Percentiles rank a stretch among this genome's conserved stretches.
These are phyloP conservation scores for Hypholoma sublateritium DNA, from an alignment of 768 basidiomycete species.

Conservation along the genomic window DNA sequence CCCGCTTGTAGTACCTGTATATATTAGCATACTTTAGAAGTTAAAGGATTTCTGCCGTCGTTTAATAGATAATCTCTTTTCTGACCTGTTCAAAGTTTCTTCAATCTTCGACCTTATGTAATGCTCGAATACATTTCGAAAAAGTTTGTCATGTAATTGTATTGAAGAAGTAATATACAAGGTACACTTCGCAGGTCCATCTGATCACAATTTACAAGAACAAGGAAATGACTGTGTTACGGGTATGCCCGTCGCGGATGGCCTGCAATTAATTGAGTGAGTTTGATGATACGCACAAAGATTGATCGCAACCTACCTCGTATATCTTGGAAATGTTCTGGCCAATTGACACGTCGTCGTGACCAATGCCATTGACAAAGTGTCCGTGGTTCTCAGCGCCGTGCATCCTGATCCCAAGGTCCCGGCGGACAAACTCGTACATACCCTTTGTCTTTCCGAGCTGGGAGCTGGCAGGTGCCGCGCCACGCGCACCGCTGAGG, in stretches of 20 bases:
- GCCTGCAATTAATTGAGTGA: conserved; percentile 32
- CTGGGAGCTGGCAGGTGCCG: conserved; percentile 60
- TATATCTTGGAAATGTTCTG: conserved; percentile 74
- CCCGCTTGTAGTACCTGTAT: conserved; percentile 7
- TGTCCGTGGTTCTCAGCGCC: conserved; percentile 63
- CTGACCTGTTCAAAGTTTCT: background rate
- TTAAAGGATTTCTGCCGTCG: background rate
- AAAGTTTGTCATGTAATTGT: too few relatives aligned
- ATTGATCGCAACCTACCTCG: conserved; percentile 41
- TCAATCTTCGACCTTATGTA: too few relatives aligned
- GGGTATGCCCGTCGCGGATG: conserved; percentile 70
- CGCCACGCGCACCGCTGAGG: conserved; percentile 55
- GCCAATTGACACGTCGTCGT: conserved; percentile 61
- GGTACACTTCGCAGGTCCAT: background rate
- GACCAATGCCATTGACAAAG: conserved; percentile 43
- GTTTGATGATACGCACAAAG: background rate
- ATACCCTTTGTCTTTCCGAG: conserved; percentile 62
- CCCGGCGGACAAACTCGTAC: conserved; percentile 70
- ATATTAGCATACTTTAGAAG: background rate
- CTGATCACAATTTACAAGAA: conserved; percentile 33
- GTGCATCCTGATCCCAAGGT: conserved; percentile 71
- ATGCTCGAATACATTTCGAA: too few relatives aligned
- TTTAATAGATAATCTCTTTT: background rate
- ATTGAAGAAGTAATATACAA: background rate
- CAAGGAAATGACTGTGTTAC: conserved; percentile 51